Percentiles rank a stretch among this genome's conserved stretches.
Conservation (phyloP, 1,284 basidiomycete species). For the Papiliotrema nemorosa region DNA sequence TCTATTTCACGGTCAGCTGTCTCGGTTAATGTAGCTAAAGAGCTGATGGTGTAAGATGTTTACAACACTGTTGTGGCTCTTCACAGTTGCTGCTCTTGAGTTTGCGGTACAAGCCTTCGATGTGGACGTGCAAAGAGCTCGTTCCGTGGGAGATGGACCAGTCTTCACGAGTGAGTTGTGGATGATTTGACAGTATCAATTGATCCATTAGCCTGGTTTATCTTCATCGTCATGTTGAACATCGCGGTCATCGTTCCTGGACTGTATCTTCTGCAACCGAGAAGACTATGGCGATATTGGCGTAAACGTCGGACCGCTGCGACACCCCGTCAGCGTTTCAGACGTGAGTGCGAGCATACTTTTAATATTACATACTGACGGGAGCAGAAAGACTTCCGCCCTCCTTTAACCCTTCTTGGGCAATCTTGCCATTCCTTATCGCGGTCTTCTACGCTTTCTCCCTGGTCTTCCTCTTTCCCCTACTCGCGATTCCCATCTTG, state of each 20-base stretch:
- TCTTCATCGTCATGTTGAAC: conserved; percentile 62
- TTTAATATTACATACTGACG: conserved; percentile 2
- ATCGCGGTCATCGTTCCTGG: conserved; percentile 68
- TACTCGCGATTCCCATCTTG: conserved; percentile 66
- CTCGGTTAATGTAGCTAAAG: neutral
- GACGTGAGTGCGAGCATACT: conserved; percentile 57
- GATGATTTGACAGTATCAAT: neutral
- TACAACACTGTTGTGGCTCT: conserved; percentile 60
- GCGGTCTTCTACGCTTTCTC: conserved; percentile 65
- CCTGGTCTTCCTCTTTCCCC: conserved; percentile 69
- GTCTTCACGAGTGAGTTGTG: conserved; percentile 61
- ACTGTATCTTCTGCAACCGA: conserved; percentile 65
- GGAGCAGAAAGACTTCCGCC: conserved; percentile 65
- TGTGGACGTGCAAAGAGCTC: conserved; percentile 47
- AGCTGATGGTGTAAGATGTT: conserved; percentile 30
- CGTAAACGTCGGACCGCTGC: conserved; percentile 58
- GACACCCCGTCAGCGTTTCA: conserved; percentile 72
- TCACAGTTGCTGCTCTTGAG: conserved; percentile 62
- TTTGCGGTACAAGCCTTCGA: conserved; percentile 63
- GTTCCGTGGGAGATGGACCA: conserved; percentile 62
- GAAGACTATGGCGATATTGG: conserved; percentile 58
- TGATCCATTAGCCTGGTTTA: conserved; percentile 36
- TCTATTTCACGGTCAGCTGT: conserved; percentile 56
- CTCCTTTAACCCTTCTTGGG: conserved; percentile 64
- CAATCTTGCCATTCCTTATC: conserved; percentile 62